phyloP scores from a whole-genome alignment of 2,329 filamentous ascomycete genomes.

The Hypoxylon sp. region DNA sequence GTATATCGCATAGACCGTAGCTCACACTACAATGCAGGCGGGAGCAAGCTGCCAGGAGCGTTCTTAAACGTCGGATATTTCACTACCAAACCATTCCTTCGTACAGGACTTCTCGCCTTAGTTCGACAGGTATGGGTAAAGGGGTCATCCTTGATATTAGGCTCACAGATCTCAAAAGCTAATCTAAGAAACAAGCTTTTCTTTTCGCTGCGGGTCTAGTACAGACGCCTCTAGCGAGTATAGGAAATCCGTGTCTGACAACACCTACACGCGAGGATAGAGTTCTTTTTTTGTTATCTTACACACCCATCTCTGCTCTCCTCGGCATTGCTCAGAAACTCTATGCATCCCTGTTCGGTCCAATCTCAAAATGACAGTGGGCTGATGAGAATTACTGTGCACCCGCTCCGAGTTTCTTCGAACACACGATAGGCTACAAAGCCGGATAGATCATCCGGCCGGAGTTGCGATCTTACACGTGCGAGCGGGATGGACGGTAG shows the following conservation, averaged over 20 bases:
- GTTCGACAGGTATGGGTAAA: not conserved
- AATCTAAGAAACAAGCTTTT: slow-evolving; percentile 19
- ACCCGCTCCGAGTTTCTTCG: slow-evolving; percentile 14
- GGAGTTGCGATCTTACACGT: slow-evolving; percentile 9
- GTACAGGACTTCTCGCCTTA: not conserved
- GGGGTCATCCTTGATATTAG: slow-evolving; percentile 21
- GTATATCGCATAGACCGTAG: slow-evolving; percentile 7
- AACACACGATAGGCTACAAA: slow-evolving; percentile 12
- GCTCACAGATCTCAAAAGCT: slow-evolving; percentile 25
- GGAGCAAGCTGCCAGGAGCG: not conserved
- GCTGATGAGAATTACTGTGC: not conserved
- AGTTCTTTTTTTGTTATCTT: not conserved
- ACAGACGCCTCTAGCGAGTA: not conserved
- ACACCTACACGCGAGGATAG: slow-evolving; percentile 5
- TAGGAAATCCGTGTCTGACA: slow-evolving; percentile 8
- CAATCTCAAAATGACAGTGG: not conserved
- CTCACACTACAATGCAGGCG: not conserved
- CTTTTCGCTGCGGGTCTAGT: not conserved
- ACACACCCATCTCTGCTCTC: not conserved
- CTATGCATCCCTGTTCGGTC: not conserved
- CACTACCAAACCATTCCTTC: not conserved
- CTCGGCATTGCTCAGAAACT: slow-evolving; percentile 5
- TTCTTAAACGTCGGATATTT: not conserved
- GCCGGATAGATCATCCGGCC: slow-evolving; percentile 16
- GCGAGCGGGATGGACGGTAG: slow-evolving; percentile 20